These are phyloP conservation scores for Sugiyamaella grinbergsii DNA, from an alignment of 1,139 yeast genomes.

Conservation along the genomic window DNA sequence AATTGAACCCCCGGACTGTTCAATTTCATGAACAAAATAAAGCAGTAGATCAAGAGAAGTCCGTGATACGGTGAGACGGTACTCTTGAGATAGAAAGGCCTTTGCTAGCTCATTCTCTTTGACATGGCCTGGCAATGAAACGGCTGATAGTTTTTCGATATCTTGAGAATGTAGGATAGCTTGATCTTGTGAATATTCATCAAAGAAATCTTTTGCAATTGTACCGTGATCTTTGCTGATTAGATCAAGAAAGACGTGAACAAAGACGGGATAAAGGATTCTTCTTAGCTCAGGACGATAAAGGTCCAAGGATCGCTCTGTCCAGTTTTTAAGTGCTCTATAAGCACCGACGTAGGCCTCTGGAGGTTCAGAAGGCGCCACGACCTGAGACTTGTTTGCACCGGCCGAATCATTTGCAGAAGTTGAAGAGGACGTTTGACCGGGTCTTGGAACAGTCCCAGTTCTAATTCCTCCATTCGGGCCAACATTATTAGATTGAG, in stretches of 20 bases:
- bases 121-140: slow-evolving; percentile 78
- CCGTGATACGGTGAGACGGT: slow-evolving; percentile 73
- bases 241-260: slow-evolving; percentile 82
- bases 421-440: slow-evolving; percentile 5
- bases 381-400: neutral
- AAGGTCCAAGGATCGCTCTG: slow-evolving; percentile 85
- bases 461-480: slow-evolving; percentile 30
- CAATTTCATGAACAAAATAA: slow-evolving; percentile 88
- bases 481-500: slow-evolving; percentile 41
- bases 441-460: slow-evolving; percentile 23
- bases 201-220: slow-evolving; percentile 74
- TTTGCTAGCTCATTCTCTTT: slow-evolving; percentile 80
- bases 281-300: slow-evolving; percentile 87
- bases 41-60: slow-evolving; percentile 83
- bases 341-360: slow-evolving; percentile 77
- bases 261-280: slow-evolving; percentile 84
- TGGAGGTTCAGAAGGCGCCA: slow-evolving; percentile 44
- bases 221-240: slow-evolving; percentile 61
- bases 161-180: slow-evolving; percentile 76
- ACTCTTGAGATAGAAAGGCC: slow-evolving; percentile 71
- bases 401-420: slow-evolving; percentile 6
- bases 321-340: slow-evolving; percentile 80
- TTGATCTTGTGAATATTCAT: slow-evolving; percentile 74
- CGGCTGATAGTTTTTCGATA: slow-evolving; percentile 66
- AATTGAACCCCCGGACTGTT: slow-evolving; percentile 88